Percentiles rank a stretch among this genome's conserved stretches.
These are phyloP conservation scores for Lodderomyces orthopsilosis DNA, from an alignment of 1,139 yeast genomes.

Conservation along the genomic window DNA sequence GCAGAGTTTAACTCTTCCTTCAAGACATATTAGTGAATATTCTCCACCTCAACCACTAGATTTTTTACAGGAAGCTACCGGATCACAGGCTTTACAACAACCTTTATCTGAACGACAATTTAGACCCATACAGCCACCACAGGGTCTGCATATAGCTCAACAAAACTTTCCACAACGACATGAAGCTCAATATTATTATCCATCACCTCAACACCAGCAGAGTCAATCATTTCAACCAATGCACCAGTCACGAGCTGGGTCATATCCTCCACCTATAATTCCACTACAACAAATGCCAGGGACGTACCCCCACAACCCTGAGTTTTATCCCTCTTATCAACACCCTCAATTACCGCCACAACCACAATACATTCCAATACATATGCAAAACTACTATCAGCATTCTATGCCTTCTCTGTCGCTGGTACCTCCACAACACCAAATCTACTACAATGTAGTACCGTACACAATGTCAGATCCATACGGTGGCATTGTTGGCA, in stretches of 20 bases:
- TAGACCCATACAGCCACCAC: neutral
- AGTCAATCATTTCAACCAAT: conserved; percentile 3
- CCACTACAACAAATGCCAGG: neutral
- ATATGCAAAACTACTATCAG: neutral
- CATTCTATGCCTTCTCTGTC: neutral
- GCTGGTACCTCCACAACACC: neutral
- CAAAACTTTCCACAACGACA: neutral
- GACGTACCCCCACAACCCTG: neutral
- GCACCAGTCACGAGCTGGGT: neutral
- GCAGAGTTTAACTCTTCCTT: neutral
- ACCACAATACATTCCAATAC: conserved; percentile 4
- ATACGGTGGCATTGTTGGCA: neutral
- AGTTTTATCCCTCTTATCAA: neutral
- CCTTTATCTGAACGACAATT: neutral
- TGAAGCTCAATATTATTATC: neutral
- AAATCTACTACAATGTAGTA: neutral
- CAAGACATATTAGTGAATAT: neutral
- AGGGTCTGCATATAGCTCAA: neutral
- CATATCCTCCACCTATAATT: neutral
- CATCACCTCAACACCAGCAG: neutral
- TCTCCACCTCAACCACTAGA: neutral
- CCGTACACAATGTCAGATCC: conserved; percentile 3
- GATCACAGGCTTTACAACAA: neutral
- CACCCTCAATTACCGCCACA: conserved; percentile 4
- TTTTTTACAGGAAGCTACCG: neutral